phyloP scores from a whole-genome alignment of 371 early-diverging fungal genomes.

The Modicella reniformis region DNA sequence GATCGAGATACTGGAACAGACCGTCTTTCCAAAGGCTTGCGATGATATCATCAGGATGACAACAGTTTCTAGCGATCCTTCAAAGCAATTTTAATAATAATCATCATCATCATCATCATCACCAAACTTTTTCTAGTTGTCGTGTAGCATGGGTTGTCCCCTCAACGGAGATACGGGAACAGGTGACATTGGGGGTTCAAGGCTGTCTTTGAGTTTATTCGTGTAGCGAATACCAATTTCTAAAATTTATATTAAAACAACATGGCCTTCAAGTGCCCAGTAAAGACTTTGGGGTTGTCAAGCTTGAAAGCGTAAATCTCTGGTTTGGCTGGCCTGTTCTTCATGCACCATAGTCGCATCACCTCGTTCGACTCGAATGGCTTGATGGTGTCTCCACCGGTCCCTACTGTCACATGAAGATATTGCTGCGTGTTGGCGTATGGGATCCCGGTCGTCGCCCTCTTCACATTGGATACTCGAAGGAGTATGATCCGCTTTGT shows the following conservation, averaged over 20 bases:
- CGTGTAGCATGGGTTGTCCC: too few species aligned
- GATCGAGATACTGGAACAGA: slow-evolving; percentile 55
- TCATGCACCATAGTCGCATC: slow-evolving; percentile 25
- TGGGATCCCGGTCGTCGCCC: slow-evolving; percentile 4
- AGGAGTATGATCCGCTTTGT: slow-evolving; percentile 37
- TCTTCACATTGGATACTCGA: slow-evolving; percentile 12
- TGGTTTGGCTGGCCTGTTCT: slow-evolving; percentile 5
- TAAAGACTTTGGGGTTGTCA: slow-evolving; percentile 20
- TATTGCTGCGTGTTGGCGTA: slow-evolving; percentile 17
- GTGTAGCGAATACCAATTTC: background rate
- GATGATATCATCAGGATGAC: slow-evolving; percentile 35
- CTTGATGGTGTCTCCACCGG: slow-evolving; percentile 34
- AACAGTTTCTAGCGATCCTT: background rate
- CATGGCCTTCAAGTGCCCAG: slow-evolving; percentile 31
- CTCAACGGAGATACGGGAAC: too few species aligned
- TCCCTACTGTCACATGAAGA: slow-evolving; percentile 39
- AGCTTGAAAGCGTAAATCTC: slow-evolving; percentile 30
- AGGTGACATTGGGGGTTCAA: too few species aligned
- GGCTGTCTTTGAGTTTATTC: too few species aligned
- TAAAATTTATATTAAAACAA: slow-evolving; percentile 19
- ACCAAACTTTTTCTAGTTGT: too few species aligned
- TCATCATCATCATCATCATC: too few species aligned
- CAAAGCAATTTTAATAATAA: background rate
- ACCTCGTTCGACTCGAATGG: slow-evolving; percentile 48
- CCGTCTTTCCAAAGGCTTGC: slow-evolving; percentile 33